These are phyloP conservation scores for Morella rubra DNA, from an alignment of 306 rosid species.

Conservation along the genomic window DNA sequence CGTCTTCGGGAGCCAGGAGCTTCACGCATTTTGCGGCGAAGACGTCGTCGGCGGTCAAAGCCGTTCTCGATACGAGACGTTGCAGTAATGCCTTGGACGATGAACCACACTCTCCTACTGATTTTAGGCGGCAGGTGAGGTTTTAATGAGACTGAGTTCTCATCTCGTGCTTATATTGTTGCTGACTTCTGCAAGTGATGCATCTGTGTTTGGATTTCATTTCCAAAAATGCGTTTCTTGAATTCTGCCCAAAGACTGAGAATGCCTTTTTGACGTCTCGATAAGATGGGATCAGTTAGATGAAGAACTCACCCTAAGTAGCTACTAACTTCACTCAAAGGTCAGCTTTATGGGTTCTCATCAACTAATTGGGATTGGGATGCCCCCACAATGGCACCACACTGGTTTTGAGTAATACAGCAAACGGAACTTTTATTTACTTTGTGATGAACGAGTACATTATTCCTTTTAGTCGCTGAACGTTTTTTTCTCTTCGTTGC, in stretches of 20 bases:
- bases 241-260: not conserved
- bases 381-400: not conserved
- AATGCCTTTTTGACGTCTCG: not conserved
- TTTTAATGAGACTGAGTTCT: not conserved
- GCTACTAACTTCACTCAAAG: no score
- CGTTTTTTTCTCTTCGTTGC: no score
- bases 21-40: slow-evolving; percentile 33
- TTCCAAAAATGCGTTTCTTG: not conserved
- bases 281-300: not conserved
- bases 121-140: slow-evolving; percentile 53
- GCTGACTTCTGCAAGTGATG: not conserved
- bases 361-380: not conserved
- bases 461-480: not conserved
- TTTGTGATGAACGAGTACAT: not conserved
- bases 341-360: not conserved
- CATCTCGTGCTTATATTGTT: not conserved
- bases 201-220: not conserved
- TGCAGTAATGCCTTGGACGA: slow-evolving; percentile 2
- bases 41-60: slow-evolving; percentile 39
- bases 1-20: slow-evolving; percentile 19
- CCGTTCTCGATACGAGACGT: slow-evolving; percentile 52
- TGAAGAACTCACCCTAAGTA: not conserved
- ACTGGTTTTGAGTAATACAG: not conserved
- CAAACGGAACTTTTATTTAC: no score
- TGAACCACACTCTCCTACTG: slow-evolving; percentile 32